Conservation (phyloP, 768 basidiomycete genomes). For the Boletus eberwhitei region DNA sequence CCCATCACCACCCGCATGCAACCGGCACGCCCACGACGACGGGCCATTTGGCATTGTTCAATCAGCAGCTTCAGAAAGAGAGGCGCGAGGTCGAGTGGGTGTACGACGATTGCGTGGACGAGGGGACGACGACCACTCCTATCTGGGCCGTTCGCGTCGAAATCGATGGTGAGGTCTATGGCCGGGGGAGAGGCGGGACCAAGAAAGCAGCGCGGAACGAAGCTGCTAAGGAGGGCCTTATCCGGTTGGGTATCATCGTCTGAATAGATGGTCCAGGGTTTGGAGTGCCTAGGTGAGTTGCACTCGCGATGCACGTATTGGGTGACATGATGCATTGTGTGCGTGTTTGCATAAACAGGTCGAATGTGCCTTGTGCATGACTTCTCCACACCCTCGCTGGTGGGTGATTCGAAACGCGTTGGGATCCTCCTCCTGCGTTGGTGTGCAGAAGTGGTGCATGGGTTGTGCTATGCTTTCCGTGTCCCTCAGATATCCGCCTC, state of each 20-base stretch:
- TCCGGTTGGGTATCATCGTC: conserved; percentile 53
- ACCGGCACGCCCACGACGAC: conserved; percentile 31
- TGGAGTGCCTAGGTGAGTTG: conserved; percentile 19
- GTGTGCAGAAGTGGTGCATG: conserved; percentile 63
- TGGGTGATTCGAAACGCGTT: conserved; percentile 20
- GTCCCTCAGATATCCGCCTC: neutral
- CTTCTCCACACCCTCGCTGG: conserved; percentile 60
- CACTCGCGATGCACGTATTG: neutral
- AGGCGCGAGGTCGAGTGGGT: conserved; percentile 66
- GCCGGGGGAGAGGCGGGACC: conserved; percentile 63
- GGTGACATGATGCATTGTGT: neutral
- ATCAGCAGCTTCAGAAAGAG: conserved; percentile 65
- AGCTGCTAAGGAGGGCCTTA: conserved; percentile 72
- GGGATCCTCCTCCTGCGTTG: conserved; percentile 42
- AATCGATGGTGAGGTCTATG: conserved; percentile 58
- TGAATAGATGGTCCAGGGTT: conserved; percentile 14
- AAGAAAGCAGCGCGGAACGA: conserved; percentile 81
- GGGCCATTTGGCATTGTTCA: conserved; percentile 78
- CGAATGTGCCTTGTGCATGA: conserved; percentile 38
- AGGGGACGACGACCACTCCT: conserved; percentile 63
- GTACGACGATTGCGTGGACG: conserved; percentile 47
- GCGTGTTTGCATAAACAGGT: neutral
- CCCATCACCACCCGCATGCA: conserved; percentile 13
- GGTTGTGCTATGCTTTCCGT: conserved; percentile 13
- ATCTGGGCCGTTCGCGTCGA: conserved; percentile 69